Percentiles rank a stretch among this genome's conserved stretches.
Conservation (phyloP, 306 rosid species). For the Dicorynia guianensis region DNA sequence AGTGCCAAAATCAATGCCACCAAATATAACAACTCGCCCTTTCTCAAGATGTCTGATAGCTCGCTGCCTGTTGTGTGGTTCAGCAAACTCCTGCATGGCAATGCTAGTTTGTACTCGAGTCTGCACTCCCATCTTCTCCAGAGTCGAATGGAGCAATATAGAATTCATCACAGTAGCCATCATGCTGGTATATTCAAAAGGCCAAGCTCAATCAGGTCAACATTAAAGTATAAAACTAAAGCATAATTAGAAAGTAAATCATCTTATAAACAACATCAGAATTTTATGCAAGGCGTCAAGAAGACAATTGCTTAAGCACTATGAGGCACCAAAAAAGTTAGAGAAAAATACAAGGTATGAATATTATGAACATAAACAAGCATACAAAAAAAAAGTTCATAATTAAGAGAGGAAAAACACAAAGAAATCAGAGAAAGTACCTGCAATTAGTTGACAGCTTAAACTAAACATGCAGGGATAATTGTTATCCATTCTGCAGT, state of each 20-base stretch:
- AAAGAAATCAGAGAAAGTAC: conserved; percentile 12
- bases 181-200: conserved; percentile 54
- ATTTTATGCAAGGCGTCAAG: conserved; percentile 38
- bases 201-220: conserved; percentile 34
- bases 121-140: conserved; percentile 77
- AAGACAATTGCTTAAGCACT: conserved; percentile 26
- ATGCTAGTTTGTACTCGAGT: conserved; percentile 66
- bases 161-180: conserved; percentile 80
- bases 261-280: conserved; percentile 28
- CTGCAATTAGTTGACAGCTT: conserved; percentile 12
- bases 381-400: conserved; percentile 19
- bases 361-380: not conserved
- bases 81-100: conserved; percentile 66
- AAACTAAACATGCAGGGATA: not conserved
- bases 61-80: conserved; percentile 70
- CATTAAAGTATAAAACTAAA: not conserved
- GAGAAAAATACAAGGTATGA: too few species aligned
- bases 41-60: conserved; percentile 81
- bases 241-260: conserved; percentile 29
- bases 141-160: conserved; percentile 67
- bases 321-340: conserved; percentile 30
- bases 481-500: not conserved
- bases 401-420: not conserved
- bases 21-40: conserved; percentile 77
- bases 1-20: conserved; percentile 64